Base-by-base conservation (phyloP, 2,329 filamentous ascomycete genomes). In the Dactylellina drechsleri region DNA sequence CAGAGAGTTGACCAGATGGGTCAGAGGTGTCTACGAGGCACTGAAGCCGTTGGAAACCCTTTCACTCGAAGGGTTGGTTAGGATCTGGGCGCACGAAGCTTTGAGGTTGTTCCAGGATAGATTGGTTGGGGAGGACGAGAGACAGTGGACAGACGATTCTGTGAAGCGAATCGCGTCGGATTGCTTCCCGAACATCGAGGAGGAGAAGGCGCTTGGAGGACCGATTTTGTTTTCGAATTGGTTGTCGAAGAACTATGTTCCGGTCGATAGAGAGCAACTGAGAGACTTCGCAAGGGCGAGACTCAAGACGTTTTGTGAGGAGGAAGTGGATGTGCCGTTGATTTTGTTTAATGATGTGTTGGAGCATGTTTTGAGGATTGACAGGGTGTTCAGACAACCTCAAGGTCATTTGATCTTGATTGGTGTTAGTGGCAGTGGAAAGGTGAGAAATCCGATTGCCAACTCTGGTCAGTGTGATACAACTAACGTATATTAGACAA, bases 311-410 rank as follows among this genome's bases (percentile, higher is more conserved):
- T 99, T 99, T 86, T 99, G 95, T 81, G 96, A 99, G 81, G 95
- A 99, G 85, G 96, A 99, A 81, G 93, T 99, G 13, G 95, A 99
- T 82, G 96, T 99, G 60, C 95, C 96, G 41, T 87, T 99, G 58
- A 96, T 99, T 77, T 85, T 99, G n/a, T 99, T 99, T 85, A 98
- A 99, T 81, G 95, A 99, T 82, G 95, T 99, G 8, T 85, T 99
- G 76, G 96, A 99, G 81, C 96, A 99, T 82, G 96, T 98, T 31
- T 85, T 99, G 66, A 93, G 96, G 73, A 99, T 99, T 80, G 95
- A 99, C 83, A 91, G 95, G 83, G 95, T 99, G 53, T 99, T 99
- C 87, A 88, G 96, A 80, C 95, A 99, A 81, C 95, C 96, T 0
- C 95, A 99, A 82, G 95, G 95, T 66, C 95, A 99, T 86, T 86